Conservation (phyloP, 305 asterid species). For the Galium porrigens region DNA sequence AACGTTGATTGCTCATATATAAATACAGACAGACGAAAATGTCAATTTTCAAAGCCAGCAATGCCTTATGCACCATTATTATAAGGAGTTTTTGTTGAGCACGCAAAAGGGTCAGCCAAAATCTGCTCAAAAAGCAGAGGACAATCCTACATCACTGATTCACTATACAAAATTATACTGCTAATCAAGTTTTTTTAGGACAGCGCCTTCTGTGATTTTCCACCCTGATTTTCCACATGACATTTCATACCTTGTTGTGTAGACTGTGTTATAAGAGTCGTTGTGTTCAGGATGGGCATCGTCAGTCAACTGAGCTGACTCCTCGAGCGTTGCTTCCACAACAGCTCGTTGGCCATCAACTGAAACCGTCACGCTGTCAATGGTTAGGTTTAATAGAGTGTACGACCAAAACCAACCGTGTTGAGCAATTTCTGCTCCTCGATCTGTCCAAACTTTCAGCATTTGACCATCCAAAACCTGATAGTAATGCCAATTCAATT, state of each 20-base stretch:
- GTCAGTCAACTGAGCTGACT: conserved; percentile 69
- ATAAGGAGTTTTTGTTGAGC: too few relatives aligned
- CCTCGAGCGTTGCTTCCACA: conserved; percentile 86
- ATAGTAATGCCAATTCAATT: conserved; percentile 10
- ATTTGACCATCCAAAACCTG: conserved; percentile 94
- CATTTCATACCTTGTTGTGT: conserved; percentile 78
- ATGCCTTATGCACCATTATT: too few relatives aligned
- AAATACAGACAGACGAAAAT: too few relatives aligned
- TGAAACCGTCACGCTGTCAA: conserved; percentile 79
- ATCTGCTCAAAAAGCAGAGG: too few relatives aligned
- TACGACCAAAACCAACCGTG: conserved; percentile 92
- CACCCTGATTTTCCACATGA: conserved; percentile 51
- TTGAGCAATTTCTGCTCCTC: conserved; percentile 63
- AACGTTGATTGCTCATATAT: too few relatives aligned
- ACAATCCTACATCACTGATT: too few relatives aligned
- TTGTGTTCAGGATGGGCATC: conserved; percentile 54
- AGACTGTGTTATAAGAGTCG: conserved; percentile 54
- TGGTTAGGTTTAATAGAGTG: conserved; percentile 47
- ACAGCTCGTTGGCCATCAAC: conserved; percentile 71
- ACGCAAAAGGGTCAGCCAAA: too few relatives aligned
- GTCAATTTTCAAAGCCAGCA: too few relatives aligned
- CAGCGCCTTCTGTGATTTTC: conserved; percentile 89
- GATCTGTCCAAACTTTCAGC: conserved; percentile 82
- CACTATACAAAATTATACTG: too few relatives aligned
- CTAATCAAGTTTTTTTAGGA: conserved; percentile 50